These are phyloP conservation scores for Blastobotrys proliferans DNA, from an alignment of 1,139 yeast species.

Conservation along the genomic window DNA sequence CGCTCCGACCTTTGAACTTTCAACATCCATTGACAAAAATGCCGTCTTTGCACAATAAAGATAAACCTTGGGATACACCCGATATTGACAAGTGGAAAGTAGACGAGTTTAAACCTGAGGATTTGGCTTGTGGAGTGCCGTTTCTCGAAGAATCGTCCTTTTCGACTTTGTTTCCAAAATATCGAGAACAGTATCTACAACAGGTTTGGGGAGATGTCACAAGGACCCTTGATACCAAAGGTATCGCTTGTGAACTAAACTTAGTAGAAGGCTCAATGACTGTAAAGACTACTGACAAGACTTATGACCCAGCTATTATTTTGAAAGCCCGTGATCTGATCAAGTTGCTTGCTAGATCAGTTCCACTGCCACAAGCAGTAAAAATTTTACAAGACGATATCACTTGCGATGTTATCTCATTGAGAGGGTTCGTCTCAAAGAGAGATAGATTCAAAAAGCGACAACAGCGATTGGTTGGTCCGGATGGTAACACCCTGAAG, in stretches of 20 bases:
- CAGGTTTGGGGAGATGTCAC: conserved; percentile 95
- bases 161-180: conserved; percentile 93
- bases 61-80: conserved; percentile 97
- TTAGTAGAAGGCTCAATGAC: conserved; percentile 97
- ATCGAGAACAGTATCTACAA: conserved; percentile 85
- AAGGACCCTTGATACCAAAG: conserved; percentile 64
- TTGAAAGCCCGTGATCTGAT: conserved; percentile 93
- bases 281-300: conserved; percentile 90
- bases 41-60: conserved; percentile 91
- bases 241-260: conserved; percentile 77
- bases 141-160: conserved; percentile 94
- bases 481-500: conserved; percentile 92
- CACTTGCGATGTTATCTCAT: conserved; percentile 95
- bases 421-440: conserved; percentile 82
- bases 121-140: conserved; percentile 77
- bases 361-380: conserved; percentile 94
- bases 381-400: conserved; percentile 86
- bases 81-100: conserved; percentile 92
- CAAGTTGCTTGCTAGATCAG: conserved; percentile 90
- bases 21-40: conserved; percentile 39
- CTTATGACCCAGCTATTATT: conserved; percentile 91
- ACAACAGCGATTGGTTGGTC: conserved; percentile 95
- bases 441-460: conserved; percentile 93
- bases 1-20: conserved; percentile 9
- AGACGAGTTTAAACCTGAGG: conserved; percentile 87